phyloP scores from a whole-genome alignment of 2,329 filamentous ascomycete species.

The Raffaelea ambrosiae region DNA sequence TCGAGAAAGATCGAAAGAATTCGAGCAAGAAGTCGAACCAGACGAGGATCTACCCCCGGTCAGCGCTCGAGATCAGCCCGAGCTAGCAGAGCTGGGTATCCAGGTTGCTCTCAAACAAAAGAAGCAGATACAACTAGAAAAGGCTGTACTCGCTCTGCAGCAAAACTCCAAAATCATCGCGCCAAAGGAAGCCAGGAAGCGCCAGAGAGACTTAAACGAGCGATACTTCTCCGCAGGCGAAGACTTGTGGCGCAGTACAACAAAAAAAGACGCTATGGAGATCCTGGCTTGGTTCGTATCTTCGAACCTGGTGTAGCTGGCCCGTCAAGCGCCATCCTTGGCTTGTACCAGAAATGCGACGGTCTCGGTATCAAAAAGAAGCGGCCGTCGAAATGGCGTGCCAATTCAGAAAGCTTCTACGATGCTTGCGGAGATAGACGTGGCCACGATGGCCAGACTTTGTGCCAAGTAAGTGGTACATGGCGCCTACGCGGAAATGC shows the following conservation, averaged over 20 bases:
- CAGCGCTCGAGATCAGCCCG: not conserved
- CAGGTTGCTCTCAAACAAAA: not conserved
- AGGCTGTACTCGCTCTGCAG: not conserved
- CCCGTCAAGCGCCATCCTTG: not conserved
- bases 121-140: not conserved
- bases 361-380: not conserved
- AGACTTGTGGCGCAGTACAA: not conserved
- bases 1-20: not conserved
- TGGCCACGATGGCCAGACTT: not conserved
- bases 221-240: not conserved
- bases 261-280: not conserved
- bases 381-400: not conserved
- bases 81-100: not conserved
- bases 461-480: not conserved
- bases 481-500: not conserved
- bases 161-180: not conserved
- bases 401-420: not conserved
- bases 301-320: not conserved
- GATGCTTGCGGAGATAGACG: not conserved
- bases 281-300: not conserved
- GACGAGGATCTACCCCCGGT: not conserved
- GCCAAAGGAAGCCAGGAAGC: not conserved
- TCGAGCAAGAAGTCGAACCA: not conserved
- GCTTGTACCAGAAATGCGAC: not conserved
- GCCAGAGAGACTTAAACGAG: not conserved